A percentile compares a stretch with the other conserved stretches of the same genome.
phyloP scores from a whole-genome alignment of 2,329 filamentous ascomycete genomes.

The Onygenales sp. region DNA sequence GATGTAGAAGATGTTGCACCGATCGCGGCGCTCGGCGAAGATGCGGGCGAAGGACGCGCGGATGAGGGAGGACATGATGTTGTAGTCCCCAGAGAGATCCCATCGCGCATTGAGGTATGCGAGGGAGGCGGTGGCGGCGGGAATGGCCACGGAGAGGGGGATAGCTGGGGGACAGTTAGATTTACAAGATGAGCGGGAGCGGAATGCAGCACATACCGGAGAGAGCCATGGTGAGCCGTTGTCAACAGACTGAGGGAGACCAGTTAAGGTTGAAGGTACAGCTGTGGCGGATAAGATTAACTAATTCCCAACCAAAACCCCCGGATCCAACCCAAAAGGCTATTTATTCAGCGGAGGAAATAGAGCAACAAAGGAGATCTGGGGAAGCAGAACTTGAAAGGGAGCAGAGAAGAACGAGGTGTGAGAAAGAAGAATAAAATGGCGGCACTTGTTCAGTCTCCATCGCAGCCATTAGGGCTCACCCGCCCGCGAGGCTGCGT shows the following conservation, averaged over 20 bases:
- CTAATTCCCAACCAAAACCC: too few species aligned
- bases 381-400: background rate
- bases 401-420: background rate
- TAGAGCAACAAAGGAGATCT: too few species aligned
- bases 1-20: conserved; percentile 63
- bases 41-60: conserved; percentile 36
- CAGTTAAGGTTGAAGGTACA: too few species aligned
- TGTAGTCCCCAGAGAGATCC: conserved; percentile 56
- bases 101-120: conserved; percentile 70
- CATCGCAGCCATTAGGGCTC: background rate
- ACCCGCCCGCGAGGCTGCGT: too few species aligned
- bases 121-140: conserved; percentile 56
- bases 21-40: conserved; percentile 47
- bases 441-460: background rate
- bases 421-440: background rate
- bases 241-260: background rate
- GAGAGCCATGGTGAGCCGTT: background rate
- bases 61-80: conserved; percentile 48
- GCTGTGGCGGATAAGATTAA: too few species aligned
- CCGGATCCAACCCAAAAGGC: too few species aligned
- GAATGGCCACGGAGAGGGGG: conserved; percentile 38
- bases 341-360: too few species aligned
- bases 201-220: background rate
- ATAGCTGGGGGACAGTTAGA: conserved; percentile 17
- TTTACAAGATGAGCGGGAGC: background rate